Evolutionary conservation across 2,329 filamentous ascomycete species (phyloP), one percentile per base, ranked within the genome.

Genomic region (Cercospora brassicicola): DNA sequence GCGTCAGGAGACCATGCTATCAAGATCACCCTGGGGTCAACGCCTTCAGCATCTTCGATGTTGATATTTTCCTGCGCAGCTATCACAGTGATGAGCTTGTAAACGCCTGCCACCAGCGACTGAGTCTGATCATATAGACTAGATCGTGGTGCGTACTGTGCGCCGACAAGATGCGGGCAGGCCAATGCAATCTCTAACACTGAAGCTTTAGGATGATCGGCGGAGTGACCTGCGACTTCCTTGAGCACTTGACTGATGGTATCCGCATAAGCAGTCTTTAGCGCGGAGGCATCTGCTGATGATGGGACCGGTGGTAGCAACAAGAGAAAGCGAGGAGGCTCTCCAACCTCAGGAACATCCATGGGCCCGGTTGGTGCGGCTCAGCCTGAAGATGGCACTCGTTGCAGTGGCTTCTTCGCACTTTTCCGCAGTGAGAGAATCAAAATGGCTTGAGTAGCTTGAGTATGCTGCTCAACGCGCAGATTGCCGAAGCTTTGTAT

Each of bases 1-100:
- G 75, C 36, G 67, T 70, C 76, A 11, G 69, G 75, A 60, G 80
- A 78, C 77, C 91, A 87, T 69, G 93, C 88, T 45, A 97, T 81
- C 33, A 96, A 84, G 30, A 97, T 76, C 15, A 97, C 82, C 4
- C 93, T 88, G 0, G 88, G 85, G 79, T 97, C 93, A 15, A 97
- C 86, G 26, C 91, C 90, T 56, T 89, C 88, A 0, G 88, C 85
- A 39, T 88, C 87, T 82, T 87, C 83, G 80, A 92, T 77, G 79
- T 91, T 81, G 78, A 90, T 81, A 82, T 82, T 82, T 59, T 87
- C 82, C 71, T 88, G 84, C 11, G 89, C 87, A 70, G 90, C 92
- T n/a, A 92, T 83, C 56, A 89, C 82, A 36, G 90, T 90, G 65
- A 95, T 83, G 60, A 97, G 85, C 74, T 89, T 89, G 83, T 98